Evolutionary conservation across 2,329 filamentous ascomycete species (phyloP).

Genomic region (Sporothrix schenckii): DNA sequence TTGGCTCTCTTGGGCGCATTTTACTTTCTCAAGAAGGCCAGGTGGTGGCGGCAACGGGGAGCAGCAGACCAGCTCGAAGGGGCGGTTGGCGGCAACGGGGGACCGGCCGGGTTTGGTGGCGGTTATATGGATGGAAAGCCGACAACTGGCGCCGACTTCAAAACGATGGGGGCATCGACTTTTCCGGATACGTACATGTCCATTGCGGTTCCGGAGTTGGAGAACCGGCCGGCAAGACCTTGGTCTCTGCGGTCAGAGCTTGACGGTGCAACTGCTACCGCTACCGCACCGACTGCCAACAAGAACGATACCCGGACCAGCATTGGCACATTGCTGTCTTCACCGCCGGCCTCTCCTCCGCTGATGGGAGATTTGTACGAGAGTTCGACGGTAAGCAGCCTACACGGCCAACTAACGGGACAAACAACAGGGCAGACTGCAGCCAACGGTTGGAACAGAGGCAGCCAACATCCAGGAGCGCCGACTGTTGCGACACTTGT

Average conservation of each 20-base stretch:
- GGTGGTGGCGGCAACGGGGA: background rate
- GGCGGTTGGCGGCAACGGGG: background rate
- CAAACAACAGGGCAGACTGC: constrained; percentile 2
- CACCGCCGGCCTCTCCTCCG: background rate
- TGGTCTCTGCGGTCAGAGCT: constrained; percentile 38
- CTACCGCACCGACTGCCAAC: background rate
- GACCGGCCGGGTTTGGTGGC: background rate
- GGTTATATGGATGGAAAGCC: background rate
- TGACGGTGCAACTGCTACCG: constrained; percentile 19
- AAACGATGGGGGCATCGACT: background rate
- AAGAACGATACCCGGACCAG: background rate
- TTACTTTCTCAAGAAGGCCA: background rate
- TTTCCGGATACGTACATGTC: background rate
- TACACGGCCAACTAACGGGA: constrained; percentile 10
- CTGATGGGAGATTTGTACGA: background rate
- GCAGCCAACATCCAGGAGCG: background rate
- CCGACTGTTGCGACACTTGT: constrained; percentile 20
- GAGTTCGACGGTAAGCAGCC: constrained; percentile 12
- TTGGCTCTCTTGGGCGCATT: constrained; percentile 13
- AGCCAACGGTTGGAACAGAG: background rate
- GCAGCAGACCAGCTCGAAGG: background rate
- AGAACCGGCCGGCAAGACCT: constrained; percentile 32
- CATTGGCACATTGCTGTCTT: background rate
- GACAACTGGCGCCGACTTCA: background rate
- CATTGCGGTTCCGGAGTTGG: constrained; percentile 33